Evolutionary conservation across 2,329 filamentous ascomycete genomes (phyloP).

Genomic region (Magnaporthiopsis rhizophila): DNA sequence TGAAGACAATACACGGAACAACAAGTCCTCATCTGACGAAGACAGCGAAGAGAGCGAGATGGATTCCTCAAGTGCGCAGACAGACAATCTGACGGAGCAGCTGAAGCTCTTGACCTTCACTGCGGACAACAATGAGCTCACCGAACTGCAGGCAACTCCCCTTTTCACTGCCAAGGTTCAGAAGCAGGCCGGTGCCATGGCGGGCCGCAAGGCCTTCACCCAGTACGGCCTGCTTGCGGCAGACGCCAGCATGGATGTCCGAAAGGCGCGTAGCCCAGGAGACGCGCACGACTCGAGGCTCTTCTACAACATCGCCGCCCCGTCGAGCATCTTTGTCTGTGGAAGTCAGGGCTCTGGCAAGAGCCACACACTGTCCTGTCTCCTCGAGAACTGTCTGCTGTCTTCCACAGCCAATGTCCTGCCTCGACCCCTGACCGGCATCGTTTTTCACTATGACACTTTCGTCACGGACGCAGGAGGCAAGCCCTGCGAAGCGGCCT

Average conservation of each 20-base stretch:
- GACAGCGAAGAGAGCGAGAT: too few relatives aligned
- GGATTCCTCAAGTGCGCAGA: too few relatives aligned
- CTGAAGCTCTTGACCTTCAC: background rate
- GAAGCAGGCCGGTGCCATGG: background rate
- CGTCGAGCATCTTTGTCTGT: slow-evolving; percentile 55
- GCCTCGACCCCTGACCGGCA: slow-evolving; percentile 44
- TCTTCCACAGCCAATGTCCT: slow-evolving; percentile 34
- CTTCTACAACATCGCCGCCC: slow-evolving; percentile 38
- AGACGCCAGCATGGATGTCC: background rate
- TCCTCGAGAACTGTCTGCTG: slow-evolving; percentile 50
- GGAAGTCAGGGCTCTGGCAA: slow-evolving; percentile 59
- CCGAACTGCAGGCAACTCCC: background rate
- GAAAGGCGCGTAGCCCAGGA: background rate
- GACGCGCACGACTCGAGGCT: slow-evolving; percentile 23
- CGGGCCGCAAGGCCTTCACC: background rate
- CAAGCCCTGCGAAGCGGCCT: slow-evolving; percentile 52
- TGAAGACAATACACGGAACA: too few relatives aligned
- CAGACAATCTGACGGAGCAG: background rate
- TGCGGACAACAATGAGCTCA: background rate
- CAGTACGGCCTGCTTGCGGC: slow-evolving; percentile 4
- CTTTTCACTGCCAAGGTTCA: background rate
- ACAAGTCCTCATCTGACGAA: too few relatives aligned
- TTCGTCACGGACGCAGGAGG: slow-evolving; percentile 40
- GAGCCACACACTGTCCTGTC: slow-evolving; percentile 49
- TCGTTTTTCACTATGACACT: slow-evolving; percentile 59